A percentile compares a stretch with the other conserved stretches of the same genome.
phyloP scores from a whole-genome alignment of 2,329 filamentous ascomycete species.

The Trichoderma simmonsii region DNA sequence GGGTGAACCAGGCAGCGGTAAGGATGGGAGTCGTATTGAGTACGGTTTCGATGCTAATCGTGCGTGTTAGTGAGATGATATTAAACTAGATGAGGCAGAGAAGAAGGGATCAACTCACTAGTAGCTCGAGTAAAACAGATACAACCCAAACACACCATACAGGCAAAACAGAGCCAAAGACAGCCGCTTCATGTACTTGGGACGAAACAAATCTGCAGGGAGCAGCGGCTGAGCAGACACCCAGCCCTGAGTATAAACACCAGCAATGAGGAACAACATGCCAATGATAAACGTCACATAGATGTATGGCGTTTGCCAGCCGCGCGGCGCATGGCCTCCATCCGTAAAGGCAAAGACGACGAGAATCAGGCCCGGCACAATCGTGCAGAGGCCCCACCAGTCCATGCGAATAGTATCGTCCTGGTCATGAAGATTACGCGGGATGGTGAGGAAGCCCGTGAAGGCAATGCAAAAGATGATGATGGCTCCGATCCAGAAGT shows the following conservation, averaged over 20 bases:
- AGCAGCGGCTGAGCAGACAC: conserved; percentile 65
- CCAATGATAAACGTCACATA: conserved; percentile 63
- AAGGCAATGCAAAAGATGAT: conserved; percentile 45
- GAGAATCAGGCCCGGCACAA: conserved; percentile 63
- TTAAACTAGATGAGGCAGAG: background rate
- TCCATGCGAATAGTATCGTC: conserved; percentile 54
- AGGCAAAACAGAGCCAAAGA: conserved; percentile 59
- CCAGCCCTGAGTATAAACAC: conserved; percentile 71
- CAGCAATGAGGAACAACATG: conserved; percentile 53
- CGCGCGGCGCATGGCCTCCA: conserved; percentile 62
- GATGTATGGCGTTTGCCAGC: conserved; percentile 74
- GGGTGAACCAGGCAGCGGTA: conserved; percentile 66
- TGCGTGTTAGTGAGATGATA: background rate
- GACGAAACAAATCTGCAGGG: conserved; percentile 65
- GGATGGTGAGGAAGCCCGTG: conserved; percentile 42
- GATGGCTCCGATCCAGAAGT: conserved; percentile 62
- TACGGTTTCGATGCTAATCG: conserved; percentile 54
- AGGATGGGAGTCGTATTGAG: conserved; percentile 58
- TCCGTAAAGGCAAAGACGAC: conserved; percentile 75
- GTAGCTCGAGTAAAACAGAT: conserved; percentile 65
- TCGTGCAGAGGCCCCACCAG: conserved; percentile 60
- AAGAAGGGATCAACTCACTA: conserved; percentile 47
- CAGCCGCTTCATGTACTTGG: conserved; percentile 66
- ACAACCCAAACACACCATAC: conserved; percentile 68
- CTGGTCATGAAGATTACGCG: conserved; percentile 30